Evolutionary conservation across 164 flowering plant species (phyloP), one percentile per base, ranked within the genome.

Genomic region (Annona squamosa): DNA sequence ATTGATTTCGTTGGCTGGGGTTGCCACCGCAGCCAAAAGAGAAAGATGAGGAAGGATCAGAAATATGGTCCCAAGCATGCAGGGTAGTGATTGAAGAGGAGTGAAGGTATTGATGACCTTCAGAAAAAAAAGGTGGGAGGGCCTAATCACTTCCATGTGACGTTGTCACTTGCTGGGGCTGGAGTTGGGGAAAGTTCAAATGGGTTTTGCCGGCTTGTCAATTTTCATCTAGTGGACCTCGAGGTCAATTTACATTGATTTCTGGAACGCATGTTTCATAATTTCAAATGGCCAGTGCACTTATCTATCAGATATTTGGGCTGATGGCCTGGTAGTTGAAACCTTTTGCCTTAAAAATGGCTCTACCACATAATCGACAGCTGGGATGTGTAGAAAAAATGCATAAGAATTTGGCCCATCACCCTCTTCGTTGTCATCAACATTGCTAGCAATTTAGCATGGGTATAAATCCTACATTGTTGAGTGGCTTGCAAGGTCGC

Each of bases 71-170:
- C 76, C 71, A 67, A 68, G 61, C 37, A 17, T 16, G 71, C 43
- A 70, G 3, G 13, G 19, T 41, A 46, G 52, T 13, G 42, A 37
- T 26, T 42, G 57, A 9, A 48, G 18, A 69, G 72, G 44, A n/a
- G 52, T 43, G 46, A 3, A 17, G 37, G 10, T 19, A 48, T 65
- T 18, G 69, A 43, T 46, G 75, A n/a, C 73, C 69, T 75, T 48
- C 65, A 48, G 73, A 12, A 18, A 17, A 48, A n/a, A 17, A 48
- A n/a, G 73, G 64, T 70, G 47, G 65, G 19, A 74, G 72, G 46
- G 62, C 61, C 76, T 45, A 62, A 63, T 75, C 65, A 16, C 57
- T 68, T 16, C 73, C 70, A 75, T 75, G 77, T 70, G 77, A 75
- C 7, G 48, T 48, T 68, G 73, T 65, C 73, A 26, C 37, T 26